phyloP scores from a whole-genome alignment of 2,329 filamentous ascomycete genomes.

The Colletotrichum australisinense region DNA sequence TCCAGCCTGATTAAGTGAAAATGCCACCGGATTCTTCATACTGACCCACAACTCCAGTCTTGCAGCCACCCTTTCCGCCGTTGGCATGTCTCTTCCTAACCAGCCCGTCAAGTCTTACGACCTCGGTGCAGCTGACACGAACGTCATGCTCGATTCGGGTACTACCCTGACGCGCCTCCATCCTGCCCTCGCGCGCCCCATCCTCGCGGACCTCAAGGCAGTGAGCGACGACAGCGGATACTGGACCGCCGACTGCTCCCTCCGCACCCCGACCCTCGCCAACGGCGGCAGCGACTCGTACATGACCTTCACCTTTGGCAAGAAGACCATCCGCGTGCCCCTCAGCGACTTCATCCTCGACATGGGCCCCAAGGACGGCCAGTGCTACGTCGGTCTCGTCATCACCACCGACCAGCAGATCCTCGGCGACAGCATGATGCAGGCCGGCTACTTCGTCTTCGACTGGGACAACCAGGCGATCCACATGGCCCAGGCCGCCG shows the following conservation, averaged over 20 bases:
- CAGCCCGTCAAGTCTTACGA: slow-evolving; percentile 38
- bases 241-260: slow-evolving; percentile 56
- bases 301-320: slow-evolving; percentile 61
- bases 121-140: slow-evolving; percentile 46
- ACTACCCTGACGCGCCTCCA: slow-evolving; percentile 62
- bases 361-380: slow-evolving; percentile 42
- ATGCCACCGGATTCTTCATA: background rate
- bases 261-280: slow-evolving; percentile 41
- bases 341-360: slow-evolving; percentile 63
- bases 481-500: slow-evolving; percentile 54
- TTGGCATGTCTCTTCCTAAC: slow-evolving; percentile 46
- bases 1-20: background rate
- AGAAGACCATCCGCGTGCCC: slow-evolving; percentile 54
- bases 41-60: slow-evolving; percentile 42
- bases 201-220: slow-evolving; percentile 57
- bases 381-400: slow-evolving; percentile 57
- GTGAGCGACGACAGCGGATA: slow-evolving; percentile 53
- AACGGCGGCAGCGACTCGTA: slow-evolving; percentile 44
- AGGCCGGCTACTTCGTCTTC: slow-evolving; percentile 59
- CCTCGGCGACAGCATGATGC: slow-evolving; percentile 54
- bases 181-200: slow-evolving; percentile 50
- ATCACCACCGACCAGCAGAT: slow-evolving; percentile 54
- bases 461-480: slow-evolving; percentile 57
- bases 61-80: slow-evolving; percentile 44
- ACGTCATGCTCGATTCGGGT: slow-evolving; percentile 64